A percentile compares a stretch with the other conserved stretches of the same genome.
phyloP scores from a whole-genome alignment of 768 basidiomycete species.

The Russula foetens region DNA sequence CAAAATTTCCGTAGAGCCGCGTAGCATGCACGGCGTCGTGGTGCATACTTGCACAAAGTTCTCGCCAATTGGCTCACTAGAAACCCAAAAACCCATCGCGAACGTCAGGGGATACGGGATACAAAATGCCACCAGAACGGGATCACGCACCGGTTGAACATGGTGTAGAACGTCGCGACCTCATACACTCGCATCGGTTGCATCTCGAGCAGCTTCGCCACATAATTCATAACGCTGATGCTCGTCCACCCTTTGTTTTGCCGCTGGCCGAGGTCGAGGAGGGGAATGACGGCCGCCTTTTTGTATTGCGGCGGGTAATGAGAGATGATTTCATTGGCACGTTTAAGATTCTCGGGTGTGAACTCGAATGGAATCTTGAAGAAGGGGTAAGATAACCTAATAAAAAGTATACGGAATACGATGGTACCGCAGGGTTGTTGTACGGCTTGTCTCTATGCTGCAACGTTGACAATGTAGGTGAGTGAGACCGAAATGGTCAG shows the following conservation, averaged over 20 bases:
- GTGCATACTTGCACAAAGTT: conserved; percentile 98
- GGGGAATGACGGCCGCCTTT: conserved; percentile 95
- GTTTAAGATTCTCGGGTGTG: conserved; percentile 69
- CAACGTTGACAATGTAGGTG: conserved; percentile 17
- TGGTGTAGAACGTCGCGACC: conserved; percentile 98
- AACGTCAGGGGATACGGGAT: background rate
- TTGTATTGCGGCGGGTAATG: conserved; percentile 97
- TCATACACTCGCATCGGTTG: conserved; percentile 99
- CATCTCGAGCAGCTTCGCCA: conserved; percentile 89
- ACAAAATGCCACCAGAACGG: background rate
- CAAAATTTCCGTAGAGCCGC: conserved; percentile 85
- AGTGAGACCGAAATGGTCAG: conserved; percentile 12
- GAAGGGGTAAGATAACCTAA: background rate
- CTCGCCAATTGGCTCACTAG: conserved; percentile 85
- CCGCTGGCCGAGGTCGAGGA: conserved; percentile 92
- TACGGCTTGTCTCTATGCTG: conserved; percentile 93
- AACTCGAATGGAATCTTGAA: conserved; percentile 86
- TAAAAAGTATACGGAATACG: background rate
- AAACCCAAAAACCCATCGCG: background rate
- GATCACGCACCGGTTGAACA: conserved; percentile 89
- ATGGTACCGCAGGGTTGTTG: conserved; percentile 80
- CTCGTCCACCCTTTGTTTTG: conserved; percentile 99
- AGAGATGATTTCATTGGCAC: conserved; percentile 82
- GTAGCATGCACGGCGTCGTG: conserved; percentile 96
- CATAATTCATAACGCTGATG: conserved; percentile 98